Evolutionary conservation across 2,329 filamentous ascomycete genomes (phyloP).

Genomic region (Neospermospora avenae): DNA sequence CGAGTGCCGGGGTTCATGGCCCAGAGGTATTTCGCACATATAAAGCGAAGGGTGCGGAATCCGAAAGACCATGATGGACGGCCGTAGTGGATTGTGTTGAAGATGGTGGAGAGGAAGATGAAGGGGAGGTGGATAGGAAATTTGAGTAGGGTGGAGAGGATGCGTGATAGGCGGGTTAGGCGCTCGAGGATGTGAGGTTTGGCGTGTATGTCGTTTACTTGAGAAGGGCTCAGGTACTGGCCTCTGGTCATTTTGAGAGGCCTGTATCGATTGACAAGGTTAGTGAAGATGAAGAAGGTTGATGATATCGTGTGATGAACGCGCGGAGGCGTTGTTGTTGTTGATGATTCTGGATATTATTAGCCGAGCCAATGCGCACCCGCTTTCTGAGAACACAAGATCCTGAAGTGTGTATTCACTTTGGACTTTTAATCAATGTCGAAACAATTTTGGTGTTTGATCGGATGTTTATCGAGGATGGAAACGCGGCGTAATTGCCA

Average conservation of each 20-base stretch:
- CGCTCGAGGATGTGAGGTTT: neutral
- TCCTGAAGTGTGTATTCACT: no score
- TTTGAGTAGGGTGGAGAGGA: neutral
- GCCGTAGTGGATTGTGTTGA: neutral
- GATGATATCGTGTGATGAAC: neutral
- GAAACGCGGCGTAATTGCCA: no score
- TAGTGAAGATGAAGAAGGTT: neutral
- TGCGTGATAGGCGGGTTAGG: neutral
- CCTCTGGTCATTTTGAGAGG: neutral
- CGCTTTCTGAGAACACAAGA: neutral
- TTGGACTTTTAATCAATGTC: no score
- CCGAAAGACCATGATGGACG: neutral
- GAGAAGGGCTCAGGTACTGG: neutral
- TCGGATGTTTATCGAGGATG: no score
- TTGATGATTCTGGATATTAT: neutral
- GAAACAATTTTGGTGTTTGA: no score
- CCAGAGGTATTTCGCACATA: neutral
- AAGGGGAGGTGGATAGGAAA: neutral
- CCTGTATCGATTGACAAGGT: neutral
- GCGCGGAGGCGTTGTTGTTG: neutral
- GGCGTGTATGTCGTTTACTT: neutral
- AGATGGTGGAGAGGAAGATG: neutral
- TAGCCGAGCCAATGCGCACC: neutral
- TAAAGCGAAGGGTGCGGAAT: neutral
- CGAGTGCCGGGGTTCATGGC: neutral